Percentiles rank a stretch among this genome's conserved stretches.
Conservation (phyloP, 108 stramenopile species). For the Cyclotella distinguenda region DNA sequence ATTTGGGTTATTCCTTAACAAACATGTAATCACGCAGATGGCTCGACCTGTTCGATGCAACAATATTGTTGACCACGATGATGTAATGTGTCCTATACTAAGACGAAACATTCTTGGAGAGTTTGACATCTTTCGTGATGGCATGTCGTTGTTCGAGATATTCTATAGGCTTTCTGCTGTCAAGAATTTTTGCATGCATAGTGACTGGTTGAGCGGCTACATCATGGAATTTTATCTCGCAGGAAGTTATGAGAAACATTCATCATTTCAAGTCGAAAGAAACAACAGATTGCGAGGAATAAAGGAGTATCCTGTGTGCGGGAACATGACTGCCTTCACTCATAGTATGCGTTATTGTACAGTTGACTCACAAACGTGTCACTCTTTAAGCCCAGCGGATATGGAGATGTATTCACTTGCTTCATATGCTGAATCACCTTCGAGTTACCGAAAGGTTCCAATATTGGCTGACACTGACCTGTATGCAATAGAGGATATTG, state of each 20-base stretch:
- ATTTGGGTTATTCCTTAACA: slow-evolving; percentile 19
- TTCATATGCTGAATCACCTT: neutral
- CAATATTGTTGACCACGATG: neutral
- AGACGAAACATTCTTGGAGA: slow-evolving; percentile 18
- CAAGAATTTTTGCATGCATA: slow-evolving; percentile 26
- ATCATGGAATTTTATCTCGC: slow-evolving; percentile 15
- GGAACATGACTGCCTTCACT: slow-evolving; percentile 9
- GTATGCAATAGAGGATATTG: neutral
- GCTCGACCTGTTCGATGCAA: slow-evolving; percentile 20
- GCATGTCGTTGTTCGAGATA: slow-evolving; percentile 15
- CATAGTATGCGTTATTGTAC: neutral
- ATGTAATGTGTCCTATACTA: slow-evolving; percentile 6
- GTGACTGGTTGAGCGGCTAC: slow-evolving; percentile 30
- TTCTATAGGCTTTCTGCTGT: slow-evolving; percentile 27
- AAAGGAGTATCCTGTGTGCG: slow-evolving; percentile 5
- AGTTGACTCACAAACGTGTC: slow-evolving; percentile 6
- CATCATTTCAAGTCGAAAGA: neutral
- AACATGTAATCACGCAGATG: slow-evolving; percentile 10
- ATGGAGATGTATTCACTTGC: slow-evolving; percentile 12
- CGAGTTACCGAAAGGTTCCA: neutral
- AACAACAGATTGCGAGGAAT: neutral
- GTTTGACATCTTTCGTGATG: slow-evolving; percentile 11
- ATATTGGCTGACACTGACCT: slow-evolving; percentile 4
- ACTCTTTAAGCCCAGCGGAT: slow-evolving; percentile 15
- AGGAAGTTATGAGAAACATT: neutral